Conservation (phyloP, 768 basidiomycete species). For the Termitomyces sp. region DNA sequence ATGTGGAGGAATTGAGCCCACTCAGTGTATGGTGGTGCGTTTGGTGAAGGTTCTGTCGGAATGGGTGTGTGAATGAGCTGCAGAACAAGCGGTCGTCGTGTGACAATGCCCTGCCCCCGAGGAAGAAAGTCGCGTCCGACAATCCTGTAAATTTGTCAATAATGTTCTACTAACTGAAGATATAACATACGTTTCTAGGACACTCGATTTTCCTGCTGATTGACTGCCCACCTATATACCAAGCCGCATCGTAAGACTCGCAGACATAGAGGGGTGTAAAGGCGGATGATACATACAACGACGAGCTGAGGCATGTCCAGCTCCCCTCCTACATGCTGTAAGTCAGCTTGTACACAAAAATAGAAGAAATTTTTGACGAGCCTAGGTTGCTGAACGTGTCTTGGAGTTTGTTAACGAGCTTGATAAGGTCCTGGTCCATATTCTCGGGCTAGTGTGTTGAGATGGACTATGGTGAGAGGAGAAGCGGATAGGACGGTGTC, state of each 20-base stretch:
- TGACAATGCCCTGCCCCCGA: conserved; percentile 91
- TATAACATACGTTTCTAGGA: conserved; percentile 84
- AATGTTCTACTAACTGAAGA: conserved; percentile 6
- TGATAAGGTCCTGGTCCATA: conserved; percentile 95
- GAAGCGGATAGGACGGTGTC: conserved; percentile 1
- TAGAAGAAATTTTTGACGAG: conserved; percentile 29
- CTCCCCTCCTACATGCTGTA: conserved; percentile 60
- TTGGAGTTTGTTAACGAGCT: conserved; percentile 92
- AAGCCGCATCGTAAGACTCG: not conserved
- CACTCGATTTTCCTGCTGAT: conserved; percentile 94
- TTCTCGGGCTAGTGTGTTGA: conserved; percentile 4
- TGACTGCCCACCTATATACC: conserved; percentile 82
- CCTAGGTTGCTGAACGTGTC: conserved; percentile 88
- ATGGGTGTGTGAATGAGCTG: conserved; percentile 91
- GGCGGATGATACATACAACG: conserved; percentile 52
- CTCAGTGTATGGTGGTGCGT: conserved; percentile 56
- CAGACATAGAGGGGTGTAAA: not conserved
- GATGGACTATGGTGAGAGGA: conserved; percentile 4
- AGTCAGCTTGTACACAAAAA: conserved; percentile 1
- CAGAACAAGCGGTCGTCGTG: conserved; percentile 89
- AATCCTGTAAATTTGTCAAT: conserved; percentile 45
- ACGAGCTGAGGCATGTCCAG: conserved; percentile 90
- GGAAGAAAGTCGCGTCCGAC: conserved; percentile 92
- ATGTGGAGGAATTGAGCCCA: conserved; percentile 98
- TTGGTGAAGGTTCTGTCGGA: conserved; percentile 40